These are phyloP conservation scores for Capronia epimyces DNA, from an alignment of 2,329 filamentous ascomycete species.

Conservation along the genomic window DNA sequence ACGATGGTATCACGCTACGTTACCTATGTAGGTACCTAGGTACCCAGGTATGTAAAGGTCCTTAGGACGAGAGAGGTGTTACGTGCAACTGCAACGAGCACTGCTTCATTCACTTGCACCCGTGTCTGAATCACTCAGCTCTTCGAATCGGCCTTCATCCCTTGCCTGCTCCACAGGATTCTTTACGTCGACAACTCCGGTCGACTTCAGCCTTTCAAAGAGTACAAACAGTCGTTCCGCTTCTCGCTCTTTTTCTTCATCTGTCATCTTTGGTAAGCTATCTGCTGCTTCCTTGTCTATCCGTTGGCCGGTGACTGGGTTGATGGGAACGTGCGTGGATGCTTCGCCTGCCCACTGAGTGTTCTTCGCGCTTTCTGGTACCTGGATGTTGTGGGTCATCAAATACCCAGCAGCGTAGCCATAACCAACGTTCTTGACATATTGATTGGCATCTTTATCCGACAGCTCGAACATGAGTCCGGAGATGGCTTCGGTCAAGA, in stretches of 20 bases:
- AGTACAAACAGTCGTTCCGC: conserved; percentile 84
- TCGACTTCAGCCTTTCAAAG: conserved; percentile 78
- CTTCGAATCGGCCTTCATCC: conserved; percentile 62
- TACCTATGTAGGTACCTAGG: not conserved
- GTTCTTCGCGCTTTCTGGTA: conserved; percentile 63
- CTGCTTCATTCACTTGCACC: conserved; percentile 1
- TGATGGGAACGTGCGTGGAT: conserved; percentile 48
- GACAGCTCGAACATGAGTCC: conserved; percentile 83
- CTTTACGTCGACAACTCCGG: conserved; percentile 69
- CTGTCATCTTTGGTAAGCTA: conserved; percentile 69
- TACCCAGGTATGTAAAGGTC: not conserved
- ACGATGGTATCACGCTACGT: not conserved
- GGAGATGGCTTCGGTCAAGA: conserved; percentile 68
- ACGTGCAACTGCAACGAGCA: not conserved
- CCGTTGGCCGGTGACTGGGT: conserved; percentile 83
- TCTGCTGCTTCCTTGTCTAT: conserved; percentile 49
- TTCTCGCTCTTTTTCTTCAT: conserved; percentile 87
- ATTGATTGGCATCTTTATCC: conserved; percentile 68
- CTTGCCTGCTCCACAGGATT: conserved; percentile 70
- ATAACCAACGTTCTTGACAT: conserved; percentile 89
- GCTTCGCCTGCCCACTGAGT: conserved; percentile 30
- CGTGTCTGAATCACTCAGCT: conserved; percentile 25
- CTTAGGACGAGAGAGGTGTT: too few relatives aligned
- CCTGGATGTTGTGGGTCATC: conserved; percentile 72
- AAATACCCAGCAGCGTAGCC: conserved; percentile 89